Evolutionary conservation across 768 basidiomycete genomes (phyloP).

Genomic region (Trichaptum fuscoviolaceum): DNA sequence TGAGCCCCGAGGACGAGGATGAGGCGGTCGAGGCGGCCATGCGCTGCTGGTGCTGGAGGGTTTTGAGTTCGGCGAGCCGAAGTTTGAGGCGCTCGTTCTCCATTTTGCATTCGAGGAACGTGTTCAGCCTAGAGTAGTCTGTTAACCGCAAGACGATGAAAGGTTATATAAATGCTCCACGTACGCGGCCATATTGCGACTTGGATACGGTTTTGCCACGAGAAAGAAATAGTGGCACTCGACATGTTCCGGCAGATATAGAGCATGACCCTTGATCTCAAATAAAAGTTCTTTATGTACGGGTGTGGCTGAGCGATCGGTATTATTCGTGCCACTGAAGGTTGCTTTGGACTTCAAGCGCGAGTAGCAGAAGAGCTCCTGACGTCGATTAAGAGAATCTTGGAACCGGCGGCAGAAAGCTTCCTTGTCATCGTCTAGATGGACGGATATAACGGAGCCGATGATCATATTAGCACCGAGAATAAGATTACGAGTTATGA

Average conservation of each 20-base stretch:
- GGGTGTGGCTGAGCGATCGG: slow-evolving; percentile 13
- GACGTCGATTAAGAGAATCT: slow-evolving; percentile 42
- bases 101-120: slow-evolving; percentile 76
- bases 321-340: slow-evolving; percentile 17
- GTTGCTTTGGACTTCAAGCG: slow-evolving; percentile 50
- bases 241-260: slow-evolving; percentile 34
- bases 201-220: slow-evolving; percentile 73
- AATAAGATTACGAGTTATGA: slow-evolving; percentile 6
- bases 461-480: neutral
- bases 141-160: neutral
- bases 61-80: slow-evolving; percentile 43
- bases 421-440: slow-evolving; percentile 50
- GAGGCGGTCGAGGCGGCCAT: slow-evolving; percentile 18
- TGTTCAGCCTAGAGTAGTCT: slow-evolving; percentile 47
- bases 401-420: slow-evolving; percentile 45
- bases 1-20: slow-evolving; percentile 14
- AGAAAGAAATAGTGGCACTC: slow-evolving; percentile 64
- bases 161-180: slow-evolving; percentile 16
- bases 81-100: slow-evolving; percentile 80
- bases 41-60: slow-evolving; percentile 8
- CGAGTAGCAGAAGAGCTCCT: slow-evolving; percentile 52
- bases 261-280: slow-evolving; percentile 64
- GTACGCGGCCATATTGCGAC: slow-evolving; percentile 64
- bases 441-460: neutral
- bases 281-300: slow-evolving; percentile 51